A percentile compares a stretch with the other conserved stretches of the same genome.
Evolutionary conservation across 495 filamentous ascomycete species (phyloP).

Genomic region (Trichoderma gamsii): DNA sequence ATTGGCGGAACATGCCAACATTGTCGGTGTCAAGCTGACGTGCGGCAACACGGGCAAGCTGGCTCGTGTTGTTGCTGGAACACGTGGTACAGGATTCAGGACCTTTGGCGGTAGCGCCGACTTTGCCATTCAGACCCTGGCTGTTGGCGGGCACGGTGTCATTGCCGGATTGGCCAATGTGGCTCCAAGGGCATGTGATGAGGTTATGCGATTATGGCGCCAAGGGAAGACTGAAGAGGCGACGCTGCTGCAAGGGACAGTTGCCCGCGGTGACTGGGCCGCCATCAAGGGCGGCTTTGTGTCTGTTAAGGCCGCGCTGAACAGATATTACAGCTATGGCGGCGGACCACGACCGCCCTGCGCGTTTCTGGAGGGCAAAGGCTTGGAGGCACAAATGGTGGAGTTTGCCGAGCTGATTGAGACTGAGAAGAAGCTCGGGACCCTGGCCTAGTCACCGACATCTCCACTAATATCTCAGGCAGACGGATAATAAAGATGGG

Average conservation of each 20-base stretch:
- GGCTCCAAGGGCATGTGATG: conserved; percentile 62
- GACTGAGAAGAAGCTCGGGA: background rate
- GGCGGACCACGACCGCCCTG: conserved; percentile 64
- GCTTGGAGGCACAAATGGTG: conserved; percentile 31
- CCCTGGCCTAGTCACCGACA: background rate
- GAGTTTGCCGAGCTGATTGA: background rate
- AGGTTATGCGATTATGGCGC: conserved; percentile 65
- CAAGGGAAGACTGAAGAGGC: conserved; percentile 65
- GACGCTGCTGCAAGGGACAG: conserved; percentile 58
- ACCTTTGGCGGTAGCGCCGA: conserved; percentile 79
- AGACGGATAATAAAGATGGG: background rate
- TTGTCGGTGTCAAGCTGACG: conserved; percentile 80
- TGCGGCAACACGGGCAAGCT: conserved; percentile 84
- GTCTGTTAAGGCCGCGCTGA: conserved; percentile 74
- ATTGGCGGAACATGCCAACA: conserved; percentile 66
- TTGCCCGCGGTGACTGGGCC: conserved; percentile 74
- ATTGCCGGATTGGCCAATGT: conserved; percentile 80
- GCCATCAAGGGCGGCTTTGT: conserved; percentile 75
- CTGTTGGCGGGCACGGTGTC: conserved; percentile 69
- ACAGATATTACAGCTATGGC: conserved; percentile 69
- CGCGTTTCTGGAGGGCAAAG: conserved; percentile 46
- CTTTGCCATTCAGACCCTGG: conserved; percentile 72
- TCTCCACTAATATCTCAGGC: background rate
- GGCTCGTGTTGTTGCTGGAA: conserved; percentile 64
- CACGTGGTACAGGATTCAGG: conserved; percentile 54